A percentile compares a stretch with the other conserved stretches of the same genome.
Conservation (phyloP, 1,284 basidiomycete genomes). For the Moniliella sp. region DNA sequence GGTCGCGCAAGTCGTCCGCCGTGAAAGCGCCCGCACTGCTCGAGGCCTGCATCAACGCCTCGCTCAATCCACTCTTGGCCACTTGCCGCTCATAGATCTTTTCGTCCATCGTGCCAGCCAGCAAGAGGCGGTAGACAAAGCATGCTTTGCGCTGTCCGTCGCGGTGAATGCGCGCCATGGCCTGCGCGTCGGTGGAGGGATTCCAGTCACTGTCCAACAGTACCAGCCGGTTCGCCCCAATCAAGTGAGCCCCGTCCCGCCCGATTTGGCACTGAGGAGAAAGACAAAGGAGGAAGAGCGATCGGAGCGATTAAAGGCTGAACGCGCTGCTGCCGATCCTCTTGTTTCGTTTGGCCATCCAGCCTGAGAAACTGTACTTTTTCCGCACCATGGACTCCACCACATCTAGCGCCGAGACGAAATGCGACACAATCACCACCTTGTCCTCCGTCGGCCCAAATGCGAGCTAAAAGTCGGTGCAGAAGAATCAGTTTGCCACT, state of each 20-base stretch:
- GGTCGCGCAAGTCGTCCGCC: conserved; percentile 40
- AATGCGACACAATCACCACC: conserved; percentile 31
- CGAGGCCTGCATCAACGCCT: conserved; percentile 37
- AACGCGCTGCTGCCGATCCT: conserved; percentile 14
- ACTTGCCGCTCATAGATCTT: conserved; percentile 53
- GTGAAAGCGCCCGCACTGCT: not conserved
- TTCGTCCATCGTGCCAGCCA: conserved; percentile 26
- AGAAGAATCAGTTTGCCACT: too few relatives aligned
- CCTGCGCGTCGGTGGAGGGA: conserved; percentile 62
- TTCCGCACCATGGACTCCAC: conserved; percentile 50
- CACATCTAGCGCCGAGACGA: conserved; percentile 60
- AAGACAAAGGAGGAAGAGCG: conserved; percentile 47
- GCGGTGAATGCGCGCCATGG: conserved; percentile 66
- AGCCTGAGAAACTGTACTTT: conserved; percentile 41
- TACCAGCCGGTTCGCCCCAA: conserved; percentile 83
- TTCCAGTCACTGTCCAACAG: conserved; percentile 78
- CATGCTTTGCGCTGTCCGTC: conserved; percentile 74
- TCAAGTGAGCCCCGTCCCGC: conserved; percentile 95
- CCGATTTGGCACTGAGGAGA: conserved; percentile 82
- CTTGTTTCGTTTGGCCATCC: conserved; percentile 44
- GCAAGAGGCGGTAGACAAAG: conserved; percentile 72
- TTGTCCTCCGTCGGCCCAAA: conserved; percentile 57
- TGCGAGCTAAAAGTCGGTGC: too few relatives aligned
- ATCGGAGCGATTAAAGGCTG: conserved; percentile 7
- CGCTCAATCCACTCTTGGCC: conserved; percentile 66